phyloP scores from a whole-genome alignment of 2,329 filamentous ascomycete species.

The Ophiostoma sp. region DNA sequence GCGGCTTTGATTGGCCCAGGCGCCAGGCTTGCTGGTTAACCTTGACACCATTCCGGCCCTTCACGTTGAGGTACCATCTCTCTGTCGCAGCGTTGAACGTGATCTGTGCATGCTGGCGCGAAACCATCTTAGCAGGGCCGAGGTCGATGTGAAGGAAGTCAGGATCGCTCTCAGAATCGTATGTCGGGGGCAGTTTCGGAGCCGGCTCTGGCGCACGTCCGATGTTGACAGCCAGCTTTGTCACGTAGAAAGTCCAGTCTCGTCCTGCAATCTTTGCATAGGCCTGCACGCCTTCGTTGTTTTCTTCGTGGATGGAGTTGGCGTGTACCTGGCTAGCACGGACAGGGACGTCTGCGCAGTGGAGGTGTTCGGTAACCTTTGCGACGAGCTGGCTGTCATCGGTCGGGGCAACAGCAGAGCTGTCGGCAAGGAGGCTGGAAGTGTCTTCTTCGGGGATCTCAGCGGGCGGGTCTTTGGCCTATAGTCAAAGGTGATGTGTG shows the following conservation, averaged over 20 bases:
- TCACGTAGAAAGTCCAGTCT: constrained; percentile 81
- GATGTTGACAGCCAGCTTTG: constrained; percentile 68
- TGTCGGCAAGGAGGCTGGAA: constrained; percentile 41
- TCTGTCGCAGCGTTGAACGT: constrained; percentile 62
- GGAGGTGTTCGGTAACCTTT: constrained; percentile 49
- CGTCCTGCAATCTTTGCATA: constrained; percentile 78
- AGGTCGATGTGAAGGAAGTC: constrained; percentile 77
- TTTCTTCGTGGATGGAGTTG: constrained; percentile 58
- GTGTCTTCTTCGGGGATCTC: constrained; percentile 44
- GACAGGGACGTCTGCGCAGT: constrained; percentile 41
- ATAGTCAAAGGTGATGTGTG: constrained; percentile 3
- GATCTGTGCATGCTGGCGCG: constrained; percentile 69
- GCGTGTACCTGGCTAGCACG: constrained; percentile 58
- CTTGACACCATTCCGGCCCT: constrained; percentile 85
- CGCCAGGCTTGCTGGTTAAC: constrained; percentile 70
- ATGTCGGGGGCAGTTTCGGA: constrained; percentile 34
- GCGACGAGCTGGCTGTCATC: constrained; percentile 54
- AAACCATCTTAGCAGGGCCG: constrained; percentile 75
- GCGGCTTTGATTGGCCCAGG: constrained; percentile 56
- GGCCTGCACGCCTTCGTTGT: constrained; percentile 60
- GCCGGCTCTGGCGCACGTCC: constrained; percentile 59
- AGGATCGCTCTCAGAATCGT: constrained; percentile 43
- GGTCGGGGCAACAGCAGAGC: constrained; percentile 35
- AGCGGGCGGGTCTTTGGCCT: constrained; percentile 41
- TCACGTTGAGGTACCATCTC: constrained; percentile 78